A percentile compares a stretch with the other conserved stretches of the same genome.
phyloP scores from a whole-genome alignment of 1,284 basidiomycete species.

The Tranzscheliella williamsii region DNA sequence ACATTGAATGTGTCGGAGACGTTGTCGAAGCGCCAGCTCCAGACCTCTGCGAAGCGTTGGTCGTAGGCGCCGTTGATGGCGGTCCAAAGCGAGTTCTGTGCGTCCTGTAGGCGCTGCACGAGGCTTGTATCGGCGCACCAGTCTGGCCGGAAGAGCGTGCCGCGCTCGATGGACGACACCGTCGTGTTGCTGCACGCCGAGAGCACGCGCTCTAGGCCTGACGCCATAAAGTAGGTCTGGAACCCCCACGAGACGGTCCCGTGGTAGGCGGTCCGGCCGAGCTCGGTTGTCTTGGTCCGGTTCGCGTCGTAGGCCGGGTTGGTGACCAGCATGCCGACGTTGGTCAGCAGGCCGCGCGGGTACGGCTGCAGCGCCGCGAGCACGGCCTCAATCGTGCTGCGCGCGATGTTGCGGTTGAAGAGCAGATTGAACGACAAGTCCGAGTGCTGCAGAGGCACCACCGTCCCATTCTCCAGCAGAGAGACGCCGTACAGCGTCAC shows the following conservation, averaged over 20 bases:
- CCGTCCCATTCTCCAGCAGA: conserved; percentile 19
- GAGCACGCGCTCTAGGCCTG: conserved; percentile 63
- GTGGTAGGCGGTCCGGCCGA: conserved; percentile 63
- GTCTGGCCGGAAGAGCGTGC: conserved; percentile 25
- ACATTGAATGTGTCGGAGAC: conserved; percentile 15
- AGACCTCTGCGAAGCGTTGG: conserved; percentile 33
- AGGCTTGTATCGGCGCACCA: conserved; percentile 63
- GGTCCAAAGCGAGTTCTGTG: conserved; percentile 63
- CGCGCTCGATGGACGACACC: conserved; percentile 18
- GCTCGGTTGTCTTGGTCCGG: conserved; percentile 60
- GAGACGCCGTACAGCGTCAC: conserved; percentile 23
- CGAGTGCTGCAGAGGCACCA: conserved; percentile 60
- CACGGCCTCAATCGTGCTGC: conserved; percentile 60
- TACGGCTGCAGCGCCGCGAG: conserved; percentile 64
- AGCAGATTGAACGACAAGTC: conserved; percentile 63
- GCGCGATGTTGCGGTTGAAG: conserved; percentile 61
- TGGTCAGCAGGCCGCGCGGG: conserved; percentile 63
- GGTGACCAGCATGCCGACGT: conserved; percentile 64
- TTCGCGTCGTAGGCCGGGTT: conserved; percentile 64
- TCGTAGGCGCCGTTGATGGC: conserved; percentile 61
- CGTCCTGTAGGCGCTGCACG: conserved; percentile 55
- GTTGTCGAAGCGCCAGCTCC: conserved; percentile 30
- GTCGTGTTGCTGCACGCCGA: conserved; percentile 56
- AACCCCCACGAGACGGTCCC: conserved; percentile 64
- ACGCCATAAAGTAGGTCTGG: conserved; percentile 65